Evolutionary conservation across 495 filamentous ascomycete species (phyloP).

Genomic region (Penicillium maclennaniae): DNA sequence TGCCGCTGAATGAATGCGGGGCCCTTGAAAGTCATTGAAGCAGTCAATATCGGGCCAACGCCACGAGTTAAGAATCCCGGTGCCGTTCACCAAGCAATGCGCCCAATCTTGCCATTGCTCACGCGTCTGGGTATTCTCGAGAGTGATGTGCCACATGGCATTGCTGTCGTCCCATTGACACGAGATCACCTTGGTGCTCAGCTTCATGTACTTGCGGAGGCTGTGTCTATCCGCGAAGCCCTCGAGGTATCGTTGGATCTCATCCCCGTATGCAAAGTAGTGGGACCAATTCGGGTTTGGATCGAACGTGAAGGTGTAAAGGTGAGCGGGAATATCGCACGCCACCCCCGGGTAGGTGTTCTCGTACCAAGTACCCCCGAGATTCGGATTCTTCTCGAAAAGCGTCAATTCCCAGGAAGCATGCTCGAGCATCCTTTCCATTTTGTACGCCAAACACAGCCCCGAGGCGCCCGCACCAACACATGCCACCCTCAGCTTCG

Average conservation of each 20-base stretch:
- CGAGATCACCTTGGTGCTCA: constrained; percentile 40
- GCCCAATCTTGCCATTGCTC: no score
- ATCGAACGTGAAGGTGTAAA: constrained; percentile 51
- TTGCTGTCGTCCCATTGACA: constrained; percentile 43
- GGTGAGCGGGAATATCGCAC: constrained; percentile 29
- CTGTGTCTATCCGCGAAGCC: constrained; percentile 49
- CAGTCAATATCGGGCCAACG: constrained; percentile 33
- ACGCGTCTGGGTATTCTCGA: neutral
- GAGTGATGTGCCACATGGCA: neutral
- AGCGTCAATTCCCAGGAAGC: no score
- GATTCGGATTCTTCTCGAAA: no score
- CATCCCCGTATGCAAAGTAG: constrained; percentile 51
- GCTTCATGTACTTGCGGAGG: constrained; percentile 44
- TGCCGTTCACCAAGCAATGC: neutral
- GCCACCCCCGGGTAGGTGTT: constrained; percentile 36
- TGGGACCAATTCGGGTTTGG: constrained; percentile 59
- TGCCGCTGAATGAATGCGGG: constrained; percentile 16
- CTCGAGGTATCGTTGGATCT: constrained; percentile 59
- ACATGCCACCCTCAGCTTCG: no score
- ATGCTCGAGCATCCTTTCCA: no score
- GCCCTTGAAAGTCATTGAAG: constrained; percentile 10
- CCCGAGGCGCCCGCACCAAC: no score
- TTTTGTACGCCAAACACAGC: no score
- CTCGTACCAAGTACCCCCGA: constrained; percentile 42
- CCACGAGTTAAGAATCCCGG: neutral